Base-by-base conservation (phyloP, 2,329 filamentous ascomycete genomes). In the Colletotrichum orbiculare region DNA sequence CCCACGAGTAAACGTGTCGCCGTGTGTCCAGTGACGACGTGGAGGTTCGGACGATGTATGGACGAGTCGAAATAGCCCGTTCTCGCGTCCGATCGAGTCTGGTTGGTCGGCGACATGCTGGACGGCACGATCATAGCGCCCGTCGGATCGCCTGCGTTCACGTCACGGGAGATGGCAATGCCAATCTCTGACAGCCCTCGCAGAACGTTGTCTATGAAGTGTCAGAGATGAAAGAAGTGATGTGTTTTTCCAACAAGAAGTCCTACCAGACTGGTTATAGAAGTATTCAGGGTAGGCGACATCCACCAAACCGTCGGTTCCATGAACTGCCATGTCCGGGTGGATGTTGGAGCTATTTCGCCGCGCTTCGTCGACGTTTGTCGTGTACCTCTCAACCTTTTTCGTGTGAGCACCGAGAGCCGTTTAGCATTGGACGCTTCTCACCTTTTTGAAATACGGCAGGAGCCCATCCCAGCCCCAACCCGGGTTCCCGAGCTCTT, bases 381-480 rank as follows among this genome's bases (percentile, higher is more conserved):
- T 53, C 2, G 73, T 74, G 52, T 79, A 81, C 9, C 69, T 79
- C 64, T 81, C 78, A 13, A 73, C 76, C 78, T 79, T 47, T 13
- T 11, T 6, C 0, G 13, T n/a, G 43, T n/a, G 8, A 46, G 13
- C 8, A 4, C 25, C 25, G 25, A 25, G 25, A 25, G 25, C 25
- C 25, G 25, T 25, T 25, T 0, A 4, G 25, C 8, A 13, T 41
- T 35, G 7, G 11, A 53, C 3, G 5, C 17, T 34, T 2, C 37
- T 54, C 38, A 80, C 81, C 74, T 85, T 85, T 35, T 76, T 74
- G 68, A 86, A 82, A 67, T 85, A 86, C 0, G 80, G 82, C 1
- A 82, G 70, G 10, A 87, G 70, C 25, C 73, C 74, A 1, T 78
- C 67, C 77, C 79, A 82, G 15, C 77, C 76, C 81, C 80, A 82